Percentiles rank a stretch among this genome's conserved stretches.
phyloP scores from a whole-genome alignment of 2,329 filamentous ascomycete species.

The Penicillium sp. region DNA sequence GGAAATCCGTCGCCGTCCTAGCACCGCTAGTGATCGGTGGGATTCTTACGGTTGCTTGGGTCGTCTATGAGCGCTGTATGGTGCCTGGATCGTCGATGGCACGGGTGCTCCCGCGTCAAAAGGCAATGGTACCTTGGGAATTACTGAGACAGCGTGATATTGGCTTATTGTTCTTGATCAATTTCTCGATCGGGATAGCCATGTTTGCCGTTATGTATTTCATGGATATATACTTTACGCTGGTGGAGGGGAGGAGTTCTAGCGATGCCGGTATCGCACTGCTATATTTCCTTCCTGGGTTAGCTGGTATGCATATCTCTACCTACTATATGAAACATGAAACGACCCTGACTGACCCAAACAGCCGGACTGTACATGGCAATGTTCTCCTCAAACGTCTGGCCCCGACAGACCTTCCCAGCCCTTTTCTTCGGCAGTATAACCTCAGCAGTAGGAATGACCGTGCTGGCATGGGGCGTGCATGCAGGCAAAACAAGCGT shows the following conservation, averaged over 20 bases:
- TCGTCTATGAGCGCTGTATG: neutral
- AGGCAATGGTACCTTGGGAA: conserved; percentile 1
- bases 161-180: neutral
- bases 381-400: neutral
- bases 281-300: conserved; percentile 1
- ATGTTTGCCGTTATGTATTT: conserved; percentile 1
- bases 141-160: neutral
- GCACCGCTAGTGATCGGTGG: neutral
- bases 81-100: neutral
- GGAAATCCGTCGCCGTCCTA: neutral
- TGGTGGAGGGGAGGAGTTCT: neutral
- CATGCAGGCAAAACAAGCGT: conserved; percentile 39
- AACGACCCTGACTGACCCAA: neutral
- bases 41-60: neutral
- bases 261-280: neutral
- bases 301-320: neutral
- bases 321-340: too few species aligned
- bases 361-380: conserved; percentile 1
- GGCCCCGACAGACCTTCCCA: neutral
- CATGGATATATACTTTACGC: neutral
- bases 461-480: neutral
- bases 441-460: neutral
- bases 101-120: neutral
- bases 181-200: neutral
- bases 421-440: neutral